These are phyloP conservation scores for Neurospora pannonica DNA, from an alignment of 495 filamentous ascomycete species.

Conservation along the genomic window DNA sequence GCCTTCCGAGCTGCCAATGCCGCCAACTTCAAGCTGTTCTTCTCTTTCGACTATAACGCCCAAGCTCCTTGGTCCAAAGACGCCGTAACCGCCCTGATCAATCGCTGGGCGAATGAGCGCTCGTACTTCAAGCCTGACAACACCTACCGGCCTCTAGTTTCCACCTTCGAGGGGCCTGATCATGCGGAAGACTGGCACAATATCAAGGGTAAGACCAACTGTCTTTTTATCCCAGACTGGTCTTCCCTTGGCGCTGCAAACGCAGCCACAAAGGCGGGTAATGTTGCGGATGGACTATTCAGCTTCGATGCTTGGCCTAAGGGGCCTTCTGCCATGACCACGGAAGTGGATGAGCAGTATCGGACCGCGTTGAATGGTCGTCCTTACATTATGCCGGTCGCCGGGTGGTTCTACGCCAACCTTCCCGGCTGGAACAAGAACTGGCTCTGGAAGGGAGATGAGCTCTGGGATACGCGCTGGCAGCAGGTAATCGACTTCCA, in stretches of 20 bases:
- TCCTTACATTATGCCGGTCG: conserved; percentile 47
- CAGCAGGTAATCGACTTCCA: conserved; percentile 38
- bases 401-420: conserved; percentile 60
- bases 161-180: conserved; percentile 51
- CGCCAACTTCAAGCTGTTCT: conserved; percentile 50
- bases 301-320: conserved; percentile 54
- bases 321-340: conserved; percentile 34
- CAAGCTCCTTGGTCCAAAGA: conserved; percentile 22
- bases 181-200: conserved; percentile 18
- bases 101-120: conserved; percentile 31
- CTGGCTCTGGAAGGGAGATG: conserved; percentile 49
- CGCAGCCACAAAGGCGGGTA: conserved; percentile 13
- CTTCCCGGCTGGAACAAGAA: conserved; percentile 47
- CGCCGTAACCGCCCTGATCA: conserved; percentile 38
- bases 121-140: conserved; percentile 47
- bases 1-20: conserved; percentile 48
- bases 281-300: conserved; percentile 47
- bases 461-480: conserved; percentile 53
- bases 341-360: conserved; percentile 37
- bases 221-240: conserved; percentile 28
- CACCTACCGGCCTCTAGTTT: conserved; percentile 12
- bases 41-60: conserved; percentile 49
- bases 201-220: conserved; percentile 18
- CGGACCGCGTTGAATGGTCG: conserved; percentile 34
- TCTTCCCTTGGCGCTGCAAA: conserved; percentile 9